Base-by-base conservation (phyloP, 768 basidiomycete species). In the Nevesoporus exiguus region DNA sequence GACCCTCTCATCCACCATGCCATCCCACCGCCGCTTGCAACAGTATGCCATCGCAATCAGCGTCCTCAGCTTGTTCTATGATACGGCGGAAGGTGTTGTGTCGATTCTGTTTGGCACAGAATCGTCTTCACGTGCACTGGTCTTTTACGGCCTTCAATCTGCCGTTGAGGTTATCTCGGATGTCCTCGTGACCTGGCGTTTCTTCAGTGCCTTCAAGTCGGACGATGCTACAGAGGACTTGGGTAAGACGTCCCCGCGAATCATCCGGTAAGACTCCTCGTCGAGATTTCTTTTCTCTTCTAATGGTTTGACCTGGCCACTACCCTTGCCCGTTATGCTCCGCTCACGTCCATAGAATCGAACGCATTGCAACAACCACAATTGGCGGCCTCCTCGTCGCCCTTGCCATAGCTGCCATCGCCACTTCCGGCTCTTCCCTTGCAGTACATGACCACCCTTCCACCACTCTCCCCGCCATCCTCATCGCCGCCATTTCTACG, bases 121-220 rank as follows among this genome's bases (percentile, higher is more conserved):
- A 30, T 73, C 76, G 11, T 68, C 71, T 3, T 79, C 78, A 0
- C 70, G 65, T 5, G 71, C 79, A 7, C 72, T 79, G 37, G 65
- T 79, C 25, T 79, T 79, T 64, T 80, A 76, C 44, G 78, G 79
- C 1, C 70, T 80, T 15, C 79, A 79, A 40, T 79, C 78, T 0
- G 75, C 61, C 4, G 74, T 78, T 36, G 78, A 79, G 54, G 77
- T 79, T 31, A 63, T 74, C 47, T 79, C 78, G 19, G 70, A 77
- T 4, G 27, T 64, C 43, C 66, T 79, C 14, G 78, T 79, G 24
- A 56, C 76, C 11, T 80, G 78, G 77, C 65, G 77, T 29, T 80
- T 79, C 52, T 39, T 70, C 29, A 52, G 67, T 15, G 64, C 71
- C 10, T 58, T 60, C 7, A 69, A 63, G 41, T 70, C 71, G 19